A percentile compares a stretch with the other conserved stretches of the same genome.
Evolutionary conservation across 2,329 filamentous ascomycete genomes (phyloP).

Genomic region (Diaporthe australafricana): DNA sequence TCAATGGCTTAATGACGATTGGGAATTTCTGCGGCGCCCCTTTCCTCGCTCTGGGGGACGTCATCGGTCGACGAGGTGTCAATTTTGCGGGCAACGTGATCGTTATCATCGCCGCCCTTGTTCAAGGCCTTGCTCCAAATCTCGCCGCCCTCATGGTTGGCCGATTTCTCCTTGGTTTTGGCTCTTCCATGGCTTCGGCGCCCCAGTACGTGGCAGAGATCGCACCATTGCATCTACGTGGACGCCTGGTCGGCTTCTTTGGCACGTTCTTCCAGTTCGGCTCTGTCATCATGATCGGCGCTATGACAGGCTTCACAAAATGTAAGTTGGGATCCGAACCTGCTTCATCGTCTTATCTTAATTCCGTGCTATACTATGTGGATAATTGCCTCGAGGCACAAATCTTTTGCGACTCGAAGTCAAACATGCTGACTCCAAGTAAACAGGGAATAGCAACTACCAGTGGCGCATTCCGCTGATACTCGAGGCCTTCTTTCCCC

Average conservation of each 20-base stretch:
- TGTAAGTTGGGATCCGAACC: conserved; percentile 36
- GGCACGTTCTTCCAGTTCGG: conserved; percentile 60
- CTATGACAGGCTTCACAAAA: conserved; percentile 55
- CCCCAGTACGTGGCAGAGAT: conserved; percentile 46
- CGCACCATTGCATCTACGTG: conserved; percentile 47
- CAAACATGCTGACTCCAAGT: neutral
- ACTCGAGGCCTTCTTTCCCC: conserved; percentile 60
- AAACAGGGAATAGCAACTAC: conserved; percentile 46
- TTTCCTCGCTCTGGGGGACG: conserved; percentile 61
- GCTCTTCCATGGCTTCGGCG: conserved; percentile 45
- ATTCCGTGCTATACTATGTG: neutral
- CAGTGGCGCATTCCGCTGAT: conserved; percentile 53
- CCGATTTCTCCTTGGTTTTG: conserved; percentile 50
- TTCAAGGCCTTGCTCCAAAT: conserved; percentile 59
- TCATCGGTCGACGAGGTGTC: conserved; percentile 62
- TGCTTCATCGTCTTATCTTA: neutral
- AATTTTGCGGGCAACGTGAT: conserved; percentile 59
- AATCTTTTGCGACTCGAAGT: too few relatives aligned
- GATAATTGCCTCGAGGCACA: too few relatives aligned
- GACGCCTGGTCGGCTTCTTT: conserved; percentile 59
- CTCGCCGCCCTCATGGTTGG: conserved; percentile 50
- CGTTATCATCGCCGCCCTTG: conserved; percentile 55
- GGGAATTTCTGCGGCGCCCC: conserved; percentile 60
- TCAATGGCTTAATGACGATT: conserved; percentile 61
- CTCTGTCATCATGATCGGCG: conserved; percentile 53